Conservation (phyloP, 2,329 filamentous ascomycete species). For the Colletotrichum tropicale region DNA sequence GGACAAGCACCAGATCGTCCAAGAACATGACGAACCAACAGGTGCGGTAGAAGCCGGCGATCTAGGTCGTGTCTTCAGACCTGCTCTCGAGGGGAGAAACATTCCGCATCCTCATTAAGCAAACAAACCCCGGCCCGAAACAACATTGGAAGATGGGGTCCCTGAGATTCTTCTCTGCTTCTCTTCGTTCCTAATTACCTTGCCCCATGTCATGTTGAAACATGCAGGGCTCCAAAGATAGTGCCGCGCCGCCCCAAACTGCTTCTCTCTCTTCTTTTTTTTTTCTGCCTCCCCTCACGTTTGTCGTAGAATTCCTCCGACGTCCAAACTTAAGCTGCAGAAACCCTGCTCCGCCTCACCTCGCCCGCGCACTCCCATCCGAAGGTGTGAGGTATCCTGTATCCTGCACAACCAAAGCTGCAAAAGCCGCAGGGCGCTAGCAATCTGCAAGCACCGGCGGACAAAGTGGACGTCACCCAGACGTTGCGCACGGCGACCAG, state of each 20-base stretch:
- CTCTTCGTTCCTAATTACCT: background rate
- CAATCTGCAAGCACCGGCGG: background rate
- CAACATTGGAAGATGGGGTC: background rate
- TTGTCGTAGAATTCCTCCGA: background rate
- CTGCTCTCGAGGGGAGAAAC: background rate
- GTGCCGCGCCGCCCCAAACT: background rate
- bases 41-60: background rate
- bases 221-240: conserved; percentile 6
- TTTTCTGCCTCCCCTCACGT: background rate
- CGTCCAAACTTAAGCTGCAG: background rate
- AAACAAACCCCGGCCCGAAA: conserved; percentile 11
- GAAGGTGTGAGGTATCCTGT: background rate
- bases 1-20: background rate
- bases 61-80: conserved; percentile 1
- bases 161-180: background rate
- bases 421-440: background rate
- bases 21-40: background rate
- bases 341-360: background rate
- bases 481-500: conserved; percentile 19
- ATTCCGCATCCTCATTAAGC: background rate
- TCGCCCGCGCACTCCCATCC: background rate
- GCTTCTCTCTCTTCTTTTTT: background rate
- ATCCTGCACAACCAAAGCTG: background rate
- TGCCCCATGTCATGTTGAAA: conserved; percentile 14
- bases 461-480: background rate